These are phyloP conservation scores for Geotrichum aggregatum DNA, from an alignment of 1,139 yeast species.

Conservation along the genomic window DNA sequence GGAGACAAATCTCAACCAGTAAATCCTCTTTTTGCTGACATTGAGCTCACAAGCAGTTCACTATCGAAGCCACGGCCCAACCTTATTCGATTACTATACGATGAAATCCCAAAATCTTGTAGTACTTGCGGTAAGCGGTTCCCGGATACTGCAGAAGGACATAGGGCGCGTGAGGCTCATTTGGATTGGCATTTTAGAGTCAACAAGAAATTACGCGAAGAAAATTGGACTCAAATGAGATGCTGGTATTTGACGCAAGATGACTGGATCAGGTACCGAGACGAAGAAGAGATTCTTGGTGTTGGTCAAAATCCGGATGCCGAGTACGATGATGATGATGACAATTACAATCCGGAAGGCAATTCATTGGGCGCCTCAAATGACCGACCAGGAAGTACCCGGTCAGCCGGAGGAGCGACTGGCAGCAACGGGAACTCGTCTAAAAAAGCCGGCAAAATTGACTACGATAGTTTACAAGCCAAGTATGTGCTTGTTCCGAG, in stretches of 20 bases:
- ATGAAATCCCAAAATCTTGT: constrained; percentile 72
- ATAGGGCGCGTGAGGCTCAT: constrained; percentile 55
- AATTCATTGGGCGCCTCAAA: constrained; percentile 14
- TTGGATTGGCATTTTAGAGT: constrained; percentile 96
- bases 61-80: constrained; percentile 36
- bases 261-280: constrained; percentile 73
- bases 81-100: constrained; percentile 46
- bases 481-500: constrained; percentile 56
- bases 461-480: constrained; percentile 28
- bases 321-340: constrained; percentile 21
- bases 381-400: constrained; percentile 14
- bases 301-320: constrained; percentile 25
- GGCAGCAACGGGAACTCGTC: background rate
- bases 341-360: constrained; percentile 26
- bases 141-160: constrained; percentile 57
- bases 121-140: constrained; percentile 88
- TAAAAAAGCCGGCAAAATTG: constrained; percentile 18
- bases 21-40: constrained; percentile 20
- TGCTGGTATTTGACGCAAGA: constrained; percentile 75
- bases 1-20: constrained; percentile 2
- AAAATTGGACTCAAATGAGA: constrained; percentile 55
- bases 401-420: constrained; percentile 16
- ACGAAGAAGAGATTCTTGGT: constrained; percentile 52
- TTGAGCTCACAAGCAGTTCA: constrained; percentile 33
- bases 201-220: constrained; percentile 67